phyloP scores from a whole-genome alignment of 805 yeast species.

The Cyberlindnera saturnus region DNA sequence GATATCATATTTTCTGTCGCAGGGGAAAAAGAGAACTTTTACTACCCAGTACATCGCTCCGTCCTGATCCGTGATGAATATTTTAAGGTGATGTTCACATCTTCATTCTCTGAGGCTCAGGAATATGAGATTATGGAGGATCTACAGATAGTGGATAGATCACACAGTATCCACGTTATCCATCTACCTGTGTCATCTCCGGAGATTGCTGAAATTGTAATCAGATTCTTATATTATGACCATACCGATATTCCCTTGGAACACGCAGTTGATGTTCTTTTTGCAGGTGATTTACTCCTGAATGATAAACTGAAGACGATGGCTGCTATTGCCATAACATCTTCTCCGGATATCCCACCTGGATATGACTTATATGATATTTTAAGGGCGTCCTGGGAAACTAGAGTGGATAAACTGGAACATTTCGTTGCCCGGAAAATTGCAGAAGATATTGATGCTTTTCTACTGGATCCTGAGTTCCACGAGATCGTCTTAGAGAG shows the following conservation, averaged over 20 bases:
- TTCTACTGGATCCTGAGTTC: conserved; percentile 32
- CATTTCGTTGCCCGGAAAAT: conserved; percentile 53
- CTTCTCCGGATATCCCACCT: conserved; percentile 22
- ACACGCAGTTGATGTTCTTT: conserved; percentile 48
- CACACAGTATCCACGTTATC: conserved; percentile 25
- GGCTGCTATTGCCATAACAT: conserved; percentile 43
- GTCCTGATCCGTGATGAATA: conserved; percentile 57
- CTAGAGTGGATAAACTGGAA: conserved; percentile 59
- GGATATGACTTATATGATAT: conserved; percentile 46
- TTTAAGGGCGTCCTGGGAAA: conserved; percentile 61
- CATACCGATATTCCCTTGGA: conserved; percentile 43
- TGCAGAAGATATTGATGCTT: conserved; percentile 42
- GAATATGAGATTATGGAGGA: conserved; percentile 9
- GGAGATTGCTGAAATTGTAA: conserved; percentile 42
- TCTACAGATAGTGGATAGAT: conserved; percentile 8
- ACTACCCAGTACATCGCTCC: conserved; percentile 61
- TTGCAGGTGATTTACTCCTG: conserved; percentile 49
- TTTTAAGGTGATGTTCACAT: conserved; percentile 56
- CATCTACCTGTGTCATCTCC: conserved; percentile 25
- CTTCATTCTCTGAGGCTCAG: conserved; percentile 36
- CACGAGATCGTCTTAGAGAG: conserved; percentile 35
- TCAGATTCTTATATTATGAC: conserved; percentile 58
- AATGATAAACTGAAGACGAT: conserved; percentile 60
- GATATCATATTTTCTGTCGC: conserved; percentile 41
- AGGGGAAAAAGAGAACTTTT: conserved; percentile 25